Base-by-base conservation (phyloP, 345 rosid genomes). In the Gossypium mustelinum region DNA sequence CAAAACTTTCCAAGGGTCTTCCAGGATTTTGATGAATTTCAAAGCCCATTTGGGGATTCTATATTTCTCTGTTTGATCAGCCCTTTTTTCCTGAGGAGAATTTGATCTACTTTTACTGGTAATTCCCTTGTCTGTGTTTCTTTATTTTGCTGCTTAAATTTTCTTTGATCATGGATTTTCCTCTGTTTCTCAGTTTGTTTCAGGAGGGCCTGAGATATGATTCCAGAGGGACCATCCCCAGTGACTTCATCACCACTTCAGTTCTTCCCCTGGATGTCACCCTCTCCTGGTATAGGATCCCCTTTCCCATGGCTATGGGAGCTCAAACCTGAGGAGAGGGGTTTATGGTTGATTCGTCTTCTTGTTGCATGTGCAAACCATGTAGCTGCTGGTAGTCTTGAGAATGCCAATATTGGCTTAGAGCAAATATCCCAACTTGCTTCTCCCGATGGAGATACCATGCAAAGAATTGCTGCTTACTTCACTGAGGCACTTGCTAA, bases 381-480 rank as follows among this genome's bases (percentile, higher is more conserved):
- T 41, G 94, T 88, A 0, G 92, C 92, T 20, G 82, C 87, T 0
- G 86, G 90, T n/a, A 84, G 82, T 59, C 68, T 88, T 16, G 91
- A 90, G 82, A 86, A 87, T 75, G 94, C 94, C 24, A 88, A 88
- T 62, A 75, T 84, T 2, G 76, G 78, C 68, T 87, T 90, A 16
- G 91, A 88, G 81, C 91, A 83, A 9, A 90, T 90, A 73, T 87
- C 94, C 13, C 86, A 84, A 66, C 89, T 85, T 0, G 91, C 92
- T 51, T 87, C 92, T 69, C 85, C 91, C 4, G 89, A 88, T 68
- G 94, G 94, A 1, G 92, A 90, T 72, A 82, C 92, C 5, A 82
- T 90, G 81, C 92, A 90, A 82, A 82, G 94, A 65, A 90, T 88
- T 2, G 94, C 89, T 73, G 88, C 92, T 34, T 90, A 90, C 80